Conservation (phyloP, 306 rosid genomes). For the Fragaria iinumae region DNA sequence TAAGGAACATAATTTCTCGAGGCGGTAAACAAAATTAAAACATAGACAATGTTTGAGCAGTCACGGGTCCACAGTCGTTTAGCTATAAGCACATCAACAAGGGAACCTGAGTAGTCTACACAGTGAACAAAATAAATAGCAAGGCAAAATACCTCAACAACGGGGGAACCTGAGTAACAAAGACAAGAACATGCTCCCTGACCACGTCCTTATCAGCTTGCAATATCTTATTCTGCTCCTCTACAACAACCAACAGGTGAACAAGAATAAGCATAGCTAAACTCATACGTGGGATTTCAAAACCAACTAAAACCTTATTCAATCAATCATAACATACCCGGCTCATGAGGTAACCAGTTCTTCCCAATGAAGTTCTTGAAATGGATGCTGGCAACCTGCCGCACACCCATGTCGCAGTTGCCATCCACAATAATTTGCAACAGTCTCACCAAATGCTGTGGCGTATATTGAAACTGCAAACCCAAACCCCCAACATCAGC, state of each 20-base stretch:
- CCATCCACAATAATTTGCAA: constrained; percentile 85
- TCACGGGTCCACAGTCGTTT: background rate
- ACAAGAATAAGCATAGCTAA: constrained; percentile 14
- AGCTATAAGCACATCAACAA: background rate
- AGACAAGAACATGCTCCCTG: constrained; percentile 76
- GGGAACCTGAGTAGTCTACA: background rate
- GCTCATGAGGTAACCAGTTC: constrained; percentile 80
- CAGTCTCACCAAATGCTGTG: constrained; percentile 91
- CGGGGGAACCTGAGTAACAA: constrained; percentile 83
- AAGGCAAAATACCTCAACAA: constrained; percentile 56
- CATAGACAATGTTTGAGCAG: background rate
- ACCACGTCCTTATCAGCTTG: constrained; percentile 79
- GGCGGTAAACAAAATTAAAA: background rate
- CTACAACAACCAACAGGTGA: constrained; percentile 38
- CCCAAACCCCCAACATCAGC: background rate
- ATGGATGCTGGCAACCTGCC: constrained; percentile 97
- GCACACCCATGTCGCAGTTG: constrained; percentile 75
- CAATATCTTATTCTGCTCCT: constrained; percentile 64
- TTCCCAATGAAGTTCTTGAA: constrained; percentile 91
- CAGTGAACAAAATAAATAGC: background rate
- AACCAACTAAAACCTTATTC: constrained; percentile 19
- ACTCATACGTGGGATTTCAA: background rate
- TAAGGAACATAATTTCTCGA: background rate
- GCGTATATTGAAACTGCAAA: constrained; percentile 78
- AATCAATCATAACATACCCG: constrained; percentile 46